These are phyloP conservation scores for Termitomyces sp. DNA, from an alignment of 768 basidiomycete genomes.

Conservation along the genomic window DNA sequence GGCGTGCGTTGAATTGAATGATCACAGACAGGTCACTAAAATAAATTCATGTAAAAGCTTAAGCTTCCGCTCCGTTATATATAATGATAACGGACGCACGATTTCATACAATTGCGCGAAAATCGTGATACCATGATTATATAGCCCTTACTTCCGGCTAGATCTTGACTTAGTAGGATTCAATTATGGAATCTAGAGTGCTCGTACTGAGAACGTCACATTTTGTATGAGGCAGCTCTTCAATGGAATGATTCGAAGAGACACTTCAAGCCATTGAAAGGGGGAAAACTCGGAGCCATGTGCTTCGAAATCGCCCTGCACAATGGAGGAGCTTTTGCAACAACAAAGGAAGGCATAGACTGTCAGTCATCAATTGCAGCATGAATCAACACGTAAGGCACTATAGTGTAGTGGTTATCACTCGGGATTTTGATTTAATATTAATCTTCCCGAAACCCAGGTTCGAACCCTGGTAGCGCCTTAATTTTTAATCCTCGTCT, in stretches of 20 bases:
- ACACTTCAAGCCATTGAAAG: too few relatives aligned
- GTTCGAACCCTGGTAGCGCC: slow-evolving; percentile 16
- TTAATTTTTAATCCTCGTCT: too few relatives aligned
- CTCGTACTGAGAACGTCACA: too few relatives aligned
- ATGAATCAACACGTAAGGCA: too few relatives aligned
- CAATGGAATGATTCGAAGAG: too few relatives aligned
- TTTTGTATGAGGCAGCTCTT: too few relatives aligned
- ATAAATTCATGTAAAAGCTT: neutral
- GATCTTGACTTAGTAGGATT: neutral
- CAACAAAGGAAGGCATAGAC: too few relatives aligned
- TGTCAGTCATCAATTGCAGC: too few relatives aligned
- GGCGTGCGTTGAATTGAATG: neutral
- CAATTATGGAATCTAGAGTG: too few relatives aligned
- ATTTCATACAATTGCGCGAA: neutral
- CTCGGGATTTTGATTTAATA: slow-evolving; percentile 13
- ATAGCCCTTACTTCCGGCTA: neutral
- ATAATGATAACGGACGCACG: neutral
- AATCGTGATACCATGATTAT: neutral
- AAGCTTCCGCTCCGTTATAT: neutral
- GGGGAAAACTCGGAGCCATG: too few relatives aligned
- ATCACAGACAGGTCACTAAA: neutral
- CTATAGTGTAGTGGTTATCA: slow-evolving; percentile 17
- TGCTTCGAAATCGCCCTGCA: too few relatives aligned
- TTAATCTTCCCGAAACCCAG: slow-evolving; percentile 11
- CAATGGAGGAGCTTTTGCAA: too few relatives aligned